Base-by-base conservation (phyloP, 2,329 filamentous ascomycete genomes). In the Xylariaceae sp. region DNA sequence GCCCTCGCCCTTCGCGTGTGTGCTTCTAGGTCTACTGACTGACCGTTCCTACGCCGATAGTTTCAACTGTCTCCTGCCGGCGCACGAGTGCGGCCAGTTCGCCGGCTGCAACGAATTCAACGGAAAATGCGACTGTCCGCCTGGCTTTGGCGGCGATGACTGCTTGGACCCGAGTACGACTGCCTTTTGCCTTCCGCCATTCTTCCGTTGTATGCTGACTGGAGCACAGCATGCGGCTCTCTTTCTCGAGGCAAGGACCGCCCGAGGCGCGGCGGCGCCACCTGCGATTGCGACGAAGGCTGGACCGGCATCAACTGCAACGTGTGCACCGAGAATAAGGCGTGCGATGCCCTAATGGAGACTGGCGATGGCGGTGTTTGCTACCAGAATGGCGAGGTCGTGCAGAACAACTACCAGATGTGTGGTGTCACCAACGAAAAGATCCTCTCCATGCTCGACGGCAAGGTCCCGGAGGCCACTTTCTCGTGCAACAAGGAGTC, bases 251-350 rank as follows among this genome's bases (percentile, higher is more conserved):
- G 88, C 44, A 72, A 73, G 46, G 79, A 96, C 50, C 75, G 92
- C 47, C 75, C 80, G 15, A 80, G 85, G 55, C 77, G 92, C 53
- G 65, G 77, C 33, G 78, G 76, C 42, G 70, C 78, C 37, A 65
- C 69, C 25, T 98, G 92, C 63, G 67, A 87, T 26, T 98, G 92
- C 59, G 83, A 89, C 53, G 84, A 94, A 23, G 92, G 92, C 36
- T 98, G 92, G 92, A 76, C 76, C 25, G 92, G 92, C 43, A 90
- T 98, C 64, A 98, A 98, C 67, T 98, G 92, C 75, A 98, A 92
- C 52, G 86, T 98, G 36, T 98, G 92, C 62, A 79, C 82, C 40
- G 77, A 79, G 4, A 72, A 96, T 56, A 68, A 82, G 46, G 89
- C 84, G 12, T 98, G 92, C 54, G 77, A 92, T 56, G 80, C 85